Base-by-base conservation (phyloP, 768 basidiomycete species). In the Rubroboletus pulcherrimus region DNA sequence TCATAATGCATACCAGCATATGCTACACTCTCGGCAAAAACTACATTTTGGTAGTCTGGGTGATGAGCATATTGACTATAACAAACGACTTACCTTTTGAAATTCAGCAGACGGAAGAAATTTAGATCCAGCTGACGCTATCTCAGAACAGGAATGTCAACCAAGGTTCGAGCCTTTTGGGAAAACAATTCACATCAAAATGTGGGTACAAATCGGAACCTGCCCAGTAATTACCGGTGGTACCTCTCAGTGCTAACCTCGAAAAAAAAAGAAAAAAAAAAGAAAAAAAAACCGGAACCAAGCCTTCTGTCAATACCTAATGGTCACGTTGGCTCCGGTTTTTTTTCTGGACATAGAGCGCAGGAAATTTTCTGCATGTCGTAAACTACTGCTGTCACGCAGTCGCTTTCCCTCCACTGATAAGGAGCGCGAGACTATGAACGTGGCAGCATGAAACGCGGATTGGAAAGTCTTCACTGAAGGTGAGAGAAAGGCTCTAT, bases 301-400 rank as follows among this genome's bases (percentile, higher is more conserved):
- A 63, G 53, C 54, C 39, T 61, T 66, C 31, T 56, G 56, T 66
- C 57, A 66, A 47, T 31, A 56, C 53, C 52, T 51, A 49, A 57
- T 24, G 54, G 41, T 66, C 54, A 56, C 58, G 58, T 59, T 61
- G 47, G 11, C 17, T 30, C 41, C 39, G 15, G 40, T 26, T 51
- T 59, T 63, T 45, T 53, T 49, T 39, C 35, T 51, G 66, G 69
- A 29, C 26, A 52, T 68, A 68, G 64, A 55, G 66, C 66, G 67
- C 57, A 66, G 56, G 64, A 65, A 66, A 37, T 10, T 29, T 54
- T 58, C 53, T 11, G 53, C n/a, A 49, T 68, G 44, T 29, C 65
- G 65, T 66, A 67, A 65, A 14, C 33, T 19, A 26, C 46, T 53
- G 54, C 63, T 63, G 63, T 60, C 63, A 66, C 2, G 14, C n/a